phyloP scores from a whole-genome alignment of 345 rosid genomes.

The Ricinus communis region DNA sequence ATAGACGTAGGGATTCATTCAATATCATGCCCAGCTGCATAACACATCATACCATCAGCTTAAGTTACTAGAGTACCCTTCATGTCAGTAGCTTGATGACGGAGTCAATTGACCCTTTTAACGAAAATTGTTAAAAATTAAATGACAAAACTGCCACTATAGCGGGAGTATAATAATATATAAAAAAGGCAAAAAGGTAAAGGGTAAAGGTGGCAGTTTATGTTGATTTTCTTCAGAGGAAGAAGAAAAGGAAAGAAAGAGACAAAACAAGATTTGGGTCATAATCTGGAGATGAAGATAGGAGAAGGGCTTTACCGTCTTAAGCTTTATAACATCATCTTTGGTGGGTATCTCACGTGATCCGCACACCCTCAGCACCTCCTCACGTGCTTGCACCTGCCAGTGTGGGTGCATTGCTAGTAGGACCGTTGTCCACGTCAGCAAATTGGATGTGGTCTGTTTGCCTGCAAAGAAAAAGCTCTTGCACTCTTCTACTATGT shows the following conservation, averaged over 20 bases:
- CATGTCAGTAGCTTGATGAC: no score
- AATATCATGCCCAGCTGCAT: slow-evolving; percentile 58
- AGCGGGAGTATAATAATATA: neutral
- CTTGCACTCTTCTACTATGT: slow-evolving; percentile 65
- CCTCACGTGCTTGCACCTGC: slow-evolving; percentile 74
- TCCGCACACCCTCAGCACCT: slow-evolving; percentile 53
- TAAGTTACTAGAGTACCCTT: slow-evolving; percentile 8
- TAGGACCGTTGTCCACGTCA: slow-evolving; percentile 65
- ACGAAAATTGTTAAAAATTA: no score
- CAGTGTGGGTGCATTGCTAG: slow-evolving; percentile 52
- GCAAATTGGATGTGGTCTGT: slow-evolving; percentile 64
- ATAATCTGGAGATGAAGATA: neutral
- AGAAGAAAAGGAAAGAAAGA: neutral
- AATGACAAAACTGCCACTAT: slow-evolving; percentile 6
- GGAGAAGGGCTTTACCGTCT: slow-evolving; percentile 21
- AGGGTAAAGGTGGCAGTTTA: neutral
- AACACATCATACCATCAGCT: neutral
- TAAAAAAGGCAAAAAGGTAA: neutral
- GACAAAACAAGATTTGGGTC: slow-evolving; percentile 6
- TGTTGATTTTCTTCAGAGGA: neutral
- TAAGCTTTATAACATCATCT: slow-evolving; percentile 41
- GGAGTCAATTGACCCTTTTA: neutral
- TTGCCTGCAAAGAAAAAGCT: slow-evolving; percentile 67
- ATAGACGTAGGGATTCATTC: slow-evolving; percentile 57
- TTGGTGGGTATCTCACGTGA: slow-evolving; percentile 43